Evolutionary conservation across 2,329 filamentous ascomycete species (phyloP).

Genomic region (Penicillium sp.): DNA sequence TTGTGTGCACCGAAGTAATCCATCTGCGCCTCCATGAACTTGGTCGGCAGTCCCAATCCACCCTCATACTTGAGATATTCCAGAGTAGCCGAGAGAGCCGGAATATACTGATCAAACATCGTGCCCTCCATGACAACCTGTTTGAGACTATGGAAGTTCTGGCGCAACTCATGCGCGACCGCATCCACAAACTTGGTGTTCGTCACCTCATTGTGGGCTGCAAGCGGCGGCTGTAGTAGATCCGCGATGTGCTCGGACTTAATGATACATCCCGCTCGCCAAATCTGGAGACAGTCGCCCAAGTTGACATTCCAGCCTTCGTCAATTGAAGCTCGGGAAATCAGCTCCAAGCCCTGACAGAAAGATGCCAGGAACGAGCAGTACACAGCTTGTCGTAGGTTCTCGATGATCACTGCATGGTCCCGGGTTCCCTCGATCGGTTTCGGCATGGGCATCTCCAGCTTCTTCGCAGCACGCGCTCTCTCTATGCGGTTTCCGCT

Average conservation of each 20-base stretch:
- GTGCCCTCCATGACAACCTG: slow-evolving; percentile 56
- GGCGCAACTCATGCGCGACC: slow-evolving; percentile 56
- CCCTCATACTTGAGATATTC: slow-evolving; percentile 68
- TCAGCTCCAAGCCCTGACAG: slow-evolving; percentile 65
- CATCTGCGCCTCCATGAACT: slow-evolving; percentile 69
- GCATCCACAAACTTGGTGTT: slow-evolving; percentile 45
- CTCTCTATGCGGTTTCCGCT: slow-evolving; percentile 62
- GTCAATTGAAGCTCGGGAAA: slow-evolving; percentile 58
- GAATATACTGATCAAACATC: slow-evolving; percentile 60
- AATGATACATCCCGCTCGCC: slow-evolving; percentile 71
- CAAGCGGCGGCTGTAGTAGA: slow-evolving; percentile 49
- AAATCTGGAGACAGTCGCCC: slow-evolving; percentile 53
- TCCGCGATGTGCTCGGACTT: slow-evolving; percentile 65
- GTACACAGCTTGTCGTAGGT: slow-evolving; percentile 62
- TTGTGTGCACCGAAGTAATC: slow-evolving; percentile 70
- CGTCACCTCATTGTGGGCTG: slow-evolving; percentile 28
- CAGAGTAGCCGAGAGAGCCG: slow-evolving; percentile 60
- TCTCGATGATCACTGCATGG: slow-evolving; percentile 53
- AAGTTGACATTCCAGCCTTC: slow-evolving; percentile 58
- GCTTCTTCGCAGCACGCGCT: slow-evolving; percentile 52
- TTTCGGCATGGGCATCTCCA: slow-evolving; percentile 44
- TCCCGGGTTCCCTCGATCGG: slow-evolving; percentile 34
- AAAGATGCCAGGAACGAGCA: slow-evolving; percentile 62
- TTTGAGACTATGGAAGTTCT: slow-evolving; percentile 54
- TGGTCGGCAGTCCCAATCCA: slow-evolving; percentile 61